These are phyloP conservation scores for Polygonum maritimum DNA, from an alignment of 148 eudicot genomes.

Conservation along the genomic window DNA sequence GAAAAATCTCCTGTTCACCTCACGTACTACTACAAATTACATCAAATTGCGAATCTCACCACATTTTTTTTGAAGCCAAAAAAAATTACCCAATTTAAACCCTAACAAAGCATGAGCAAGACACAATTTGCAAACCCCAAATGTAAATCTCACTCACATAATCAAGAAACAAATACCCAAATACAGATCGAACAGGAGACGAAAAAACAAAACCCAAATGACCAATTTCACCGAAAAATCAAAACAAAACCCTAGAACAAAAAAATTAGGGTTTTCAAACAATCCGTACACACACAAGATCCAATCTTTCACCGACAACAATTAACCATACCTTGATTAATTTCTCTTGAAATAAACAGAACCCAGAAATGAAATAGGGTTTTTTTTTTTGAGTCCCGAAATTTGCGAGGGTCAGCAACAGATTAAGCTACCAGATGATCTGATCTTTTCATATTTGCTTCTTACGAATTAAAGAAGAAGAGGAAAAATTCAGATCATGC, in stretches of 20 bases:
- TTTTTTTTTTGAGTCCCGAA: background rate
- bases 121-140: background rate
- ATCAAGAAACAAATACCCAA: background rate
- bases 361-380: background rate
- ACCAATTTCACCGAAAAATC: background rate
- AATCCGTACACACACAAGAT: background rate
- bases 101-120: background rate
- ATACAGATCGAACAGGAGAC: background rate
- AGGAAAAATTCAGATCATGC: constrained; percentile 10
- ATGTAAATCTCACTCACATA: background rate
- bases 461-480: background rate
- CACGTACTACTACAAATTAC: background rate
- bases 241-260: background rate
- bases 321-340: background rate
- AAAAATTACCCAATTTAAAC: background rate
- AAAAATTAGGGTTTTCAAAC: background rate
- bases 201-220: background rate
- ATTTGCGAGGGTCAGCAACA: constrained; percentile 1
- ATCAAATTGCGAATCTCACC: background rate
- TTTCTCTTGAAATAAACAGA: background rate
- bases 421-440: constrained; percentile 12
- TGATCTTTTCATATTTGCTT: background rate
- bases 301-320: background rate
- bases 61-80: background rate
- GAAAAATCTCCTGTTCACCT: background rate